Conservation (phyloP, 371 early-diverging fungal genomes). For the Syncephalastrum contaminatum region DNA sequence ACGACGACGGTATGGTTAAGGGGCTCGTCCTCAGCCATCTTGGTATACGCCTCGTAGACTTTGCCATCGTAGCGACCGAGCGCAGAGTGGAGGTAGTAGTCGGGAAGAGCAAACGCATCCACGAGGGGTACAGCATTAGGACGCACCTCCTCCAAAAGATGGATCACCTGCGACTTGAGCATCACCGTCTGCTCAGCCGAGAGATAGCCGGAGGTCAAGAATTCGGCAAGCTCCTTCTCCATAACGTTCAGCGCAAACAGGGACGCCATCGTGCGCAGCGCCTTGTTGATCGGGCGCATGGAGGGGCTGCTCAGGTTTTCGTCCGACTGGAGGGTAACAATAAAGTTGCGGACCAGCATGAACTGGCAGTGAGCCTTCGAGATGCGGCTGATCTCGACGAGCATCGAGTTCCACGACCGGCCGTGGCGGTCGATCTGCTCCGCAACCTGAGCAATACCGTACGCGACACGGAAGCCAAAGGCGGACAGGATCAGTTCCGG, state of each 20-base stretch:
- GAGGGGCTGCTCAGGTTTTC: slow-evolving; percentile 25
- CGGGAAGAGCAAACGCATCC: slow-evolving; percentile 78
- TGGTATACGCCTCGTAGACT: slow-evolving; percentile 69
- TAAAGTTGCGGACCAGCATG: slow-evolving; percentile 58
- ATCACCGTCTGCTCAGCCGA: slow-evolving; percentile 50
- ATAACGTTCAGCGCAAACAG: slow-evolving; percentile 67
- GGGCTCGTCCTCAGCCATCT: slow-evolving; percentile 73
- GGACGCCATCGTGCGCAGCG: slow-evolving; percentile 45
- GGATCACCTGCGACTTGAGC: slow-evolving; percentile 49
- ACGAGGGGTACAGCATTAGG: slow-evolving; percentile 73
- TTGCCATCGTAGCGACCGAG: slow-evolving; percentile 75
- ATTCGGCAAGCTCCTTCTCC: slow-evolving; percentile 64
- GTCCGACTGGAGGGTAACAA: slow-evolving; percentile 45
- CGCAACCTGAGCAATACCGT: slow-evolving; percentile 51
- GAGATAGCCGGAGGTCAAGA: slow-evolving; percentile 54
- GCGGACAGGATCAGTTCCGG: slow-evolving; percentile 61
- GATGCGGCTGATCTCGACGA: slow-evolving; percentile 62
- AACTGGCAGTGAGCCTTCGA: slow-evolving; percentile 70
- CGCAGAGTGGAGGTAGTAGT: slow-evolving; percentile 75
- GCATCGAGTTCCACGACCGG: slow-evolving; percentile 66
- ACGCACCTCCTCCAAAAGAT: slow-evolving; percentile 57
- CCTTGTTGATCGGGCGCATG: slow-evolving; percentile 28
- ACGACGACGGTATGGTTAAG: slow-evolving; percentile 60
- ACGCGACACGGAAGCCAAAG: slow-evolving; percentile 69
- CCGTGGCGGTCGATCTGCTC: slow-evolving; percentile 54